A percentile compares a stretch with the other conserved stretches of the same genome.
phyloP scores from a whole-genome alignment of 768 basidiomycete species.

The Amanita fuliginea region DNA sequence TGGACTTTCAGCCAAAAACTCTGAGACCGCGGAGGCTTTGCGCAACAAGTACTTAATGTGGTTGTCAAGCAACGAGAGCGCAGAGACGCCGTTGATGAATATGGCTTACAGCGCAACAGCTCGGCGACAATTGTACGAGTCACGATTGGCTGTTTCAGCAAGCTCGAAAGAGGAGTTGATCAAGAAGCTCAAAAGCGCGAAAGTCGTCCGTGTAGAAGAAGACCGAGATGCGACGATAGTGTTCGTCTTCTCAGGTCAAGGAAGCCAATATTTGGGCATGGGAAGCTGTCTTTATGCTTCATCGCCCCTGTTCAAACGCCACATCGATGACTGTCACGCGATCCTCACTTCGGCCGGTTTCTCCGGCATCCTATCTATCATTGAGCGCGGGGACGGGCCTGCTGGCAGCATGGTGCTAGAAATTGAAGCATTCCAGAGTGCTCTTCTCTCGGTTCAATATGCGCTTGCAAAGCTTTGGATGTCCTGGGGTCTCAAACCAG shows the following conservation, averaged over 20 bases:
- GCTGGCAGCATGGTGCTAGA: conserved; percentile 21
- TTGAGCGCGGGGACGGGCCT: conserved; percentile 17
- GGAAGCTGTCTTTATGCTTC: conserved; percentile 42
- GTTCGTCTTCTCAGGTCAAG: conserved; percentile 72
- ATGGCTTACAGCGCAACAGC: conserved; percentile 62
- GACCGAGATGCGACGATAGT: conserved; percentile 24
- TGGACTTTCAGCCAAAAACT: conserved; percentile 53
- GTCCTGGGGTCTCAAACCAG: conserved; percentile 53
- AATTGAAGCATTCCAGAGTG: conserved; percentile 37
- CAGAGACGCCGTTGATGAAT: conserved; percentile 25
- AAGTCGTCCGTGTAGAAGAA: conserved; percentile 19
- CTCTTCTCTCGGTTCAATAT: conserved; percentile 53
- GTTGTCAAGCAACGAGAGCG: conserved; percentile 23
- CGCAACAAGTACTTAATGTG: conserved; percentile 36
- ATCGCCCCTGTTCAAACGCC: conserved; percentile 32
- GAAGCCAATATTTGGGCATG: conserved; percentile 59
- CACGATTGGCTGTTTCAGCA: conserved; percentile 41
- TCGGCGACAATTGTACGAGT: conserved; percentile 43
- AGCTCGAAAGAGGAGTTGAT: conserved; percentile 32
- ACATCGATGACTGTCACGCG: conserved; percentile 48
- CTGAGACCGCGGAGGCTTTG: conserved; percentile 32
- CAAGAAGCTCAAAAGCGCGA: conserved; percentile 26
- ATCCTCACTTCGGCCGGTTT: conserved; percentile 39
- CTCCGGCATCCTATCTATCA: conserved; percentile 34
- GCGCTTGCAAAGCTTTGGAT: conserved; percentile 55